Evolutionary conservation across 2,329 filamentous ascomycete species (phyloP).

Genomic region (Atkinsonella hypoxylon): DNA sequence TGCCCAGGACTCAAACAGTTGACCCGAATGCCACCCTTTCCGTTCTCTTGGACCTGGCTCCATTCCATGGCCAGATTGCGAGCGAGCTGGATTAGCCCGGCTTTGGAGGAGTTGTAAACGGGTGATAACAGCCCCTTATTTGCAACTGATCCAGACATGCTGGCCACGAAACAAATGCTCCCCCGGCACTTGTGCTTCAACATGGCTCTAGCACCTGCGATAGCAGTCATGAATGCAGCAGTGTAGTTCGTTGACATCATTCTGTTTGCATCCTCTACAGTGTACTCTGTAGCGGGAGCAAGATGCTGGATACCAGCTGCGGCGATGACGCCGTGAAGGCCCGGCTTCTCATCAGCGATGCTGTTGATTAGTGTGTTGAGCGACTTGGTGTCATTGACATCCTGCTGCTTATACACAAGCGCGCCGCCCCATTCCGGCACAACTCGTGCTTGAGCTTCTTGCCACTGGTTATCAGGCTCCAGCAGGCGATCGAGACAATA

Average conservation of each 20-base stretch:
- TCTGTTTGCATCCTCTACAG: constrained; percentile 41
- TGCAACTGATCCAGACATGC: constrained; percentile 42
- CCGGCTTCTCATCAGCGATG: constrained; percentile 47
- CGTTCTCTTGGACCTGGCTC: constrained; percentile 31
- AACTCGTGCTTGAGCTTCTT: constrained; percentile 29
- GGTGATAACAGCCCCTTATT: constrained; percentile 50
- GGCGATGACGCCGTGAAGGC: constrained; percentile 57
- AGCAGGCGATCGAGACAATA: constrained; percentile 44
- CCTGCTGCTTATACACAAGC: constrained; percentile 54
- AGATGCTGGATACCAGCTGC: constrained; percentile 60
- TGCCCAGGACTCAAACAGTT: constrained; percentile 60
- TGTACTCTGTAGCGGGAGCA: constrained; percentile 55
- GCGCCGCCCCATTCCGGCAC: constrained; percentile 22
- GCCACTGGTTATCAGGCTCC: constrained; percentile 45
- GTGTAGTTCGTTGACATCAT: constrained; percentile 61
- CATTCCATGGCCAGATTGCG: constrained; percentile 53
- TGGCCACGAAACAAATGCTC: constrained; percentile 45
- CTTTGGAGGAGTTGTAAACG: constrained; percentile 57
- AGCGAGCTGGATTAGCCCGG: constrained; percentile 49
- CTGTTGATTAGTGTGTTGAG: constrained; percentile 45
- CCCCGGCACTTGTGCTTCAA: constrained; percentile 36
- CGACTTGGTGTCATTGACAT: constrained; percentile 49
- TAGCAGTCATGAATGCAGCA: constrained; percentile 23
- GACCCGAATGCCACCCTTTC: constrained; percentile 47
- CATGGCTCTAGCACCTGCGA: constrained; percentile 43